Evolutionary conservation across 2,329 filamentous ascomycete species (phyloP), one percentile per base, ranked within the genome.

Genomic region (Aspergillus aculeatus): DNA sequence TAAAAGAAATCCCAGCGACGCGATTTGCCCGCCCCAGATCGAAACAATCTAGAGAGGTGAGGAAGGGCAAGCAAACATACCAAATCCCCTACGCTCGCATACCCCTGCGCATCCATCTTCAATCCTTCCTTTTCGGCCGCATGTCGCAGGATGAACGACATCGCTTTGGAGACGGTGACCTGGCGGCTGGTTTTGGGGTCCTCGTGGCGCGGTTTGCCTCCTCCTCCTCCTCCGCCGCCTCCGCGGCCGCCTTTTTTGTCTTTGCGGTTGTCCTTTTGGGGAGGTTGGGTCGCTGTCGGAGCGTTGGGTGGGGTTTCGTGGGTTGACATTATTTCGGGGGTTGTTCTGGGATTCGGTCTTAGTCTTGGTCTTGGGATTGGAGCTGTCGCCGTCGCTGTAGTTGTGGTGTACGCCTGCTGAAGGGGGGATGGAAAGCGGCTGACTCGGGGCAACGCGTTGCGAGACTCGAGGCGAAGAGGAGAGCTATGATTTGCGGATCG

Each of bases 111-210:
- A 58, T 83, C 81, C 63, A 89, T 78, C 64, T 79, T 79, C 57
- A 89, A 73, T 1, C 83, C 83, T 73, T 89, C 86, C 57, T 82
- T 79, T 60, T 81, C 79, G 0, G 86, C 87, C 2, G 83, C 84
- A 72, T 89, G 87, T 26, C 87, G 82, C 31, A 89, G 77, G 1
- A 89, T 73, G 35, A 70, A 67, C 50, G 75, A 78, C 49, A 78
- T 63, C 9, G 75, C 73, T 62, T 78, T 78, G 54, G 76, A 78
- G 31, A 78, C 67, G n/a, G 69, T 66, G 5, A 78, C 4, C 4
- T 41, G 38, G 5, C 38, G 38, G 14, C 38, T 5, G 16, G 38
- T 41, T n/a, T 41, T 41, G 1, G 38, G 38, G 38, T 41, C 16
- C 38, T 41, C 16, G 38, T 41, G 6, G 14, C 16, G 12, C 16